A percentile compares a stretch with the other conserved stretches of the same genome.
Conservation (phyloP, 345 rosid genomes). For the Orychophragmus violaceus region DNA sequence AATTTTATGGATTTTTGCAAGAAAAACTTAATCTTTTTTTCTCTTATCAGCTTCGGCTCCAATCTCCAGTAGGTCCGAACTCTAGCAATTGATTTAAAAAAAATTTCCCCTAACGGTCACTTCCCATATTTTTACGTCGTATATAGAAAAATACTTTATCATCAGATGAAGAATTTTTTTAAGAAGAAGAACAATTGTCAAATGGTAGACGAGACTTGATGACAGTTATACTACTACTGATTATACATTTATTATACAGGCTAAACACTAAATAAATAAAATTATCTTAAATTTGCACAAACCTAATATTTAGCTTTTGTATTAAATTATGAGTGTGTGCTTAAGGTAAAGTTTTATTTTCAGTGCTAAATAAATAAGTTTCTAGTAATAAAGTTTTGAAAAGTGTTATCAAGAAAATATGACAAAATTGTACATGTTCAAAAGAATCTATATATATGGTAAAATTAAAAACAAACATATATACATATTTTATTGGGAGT, state of each 20-base stretch:
- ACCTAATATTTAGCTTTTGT: not conserved
- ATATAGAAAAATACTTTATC: not conserved
- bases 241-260: no score
- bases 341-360: not conserved
- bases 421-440: not conserved
- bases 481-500: not conserved
- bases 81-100: slow-evolving; percentile 22
- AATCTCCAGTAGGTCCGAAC: slow-evolving; percentile 12
- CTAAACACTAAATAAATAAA: no score
- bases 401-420: not conserved
- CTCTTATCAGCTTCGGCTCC: not conserved
- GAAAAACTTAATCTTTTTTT: no score
- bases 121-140: slow-evolving; percentile 3
- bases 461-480: not conserved
- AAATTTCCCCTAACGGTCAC: slow-evolving; percentile 26
- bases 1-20: no score
- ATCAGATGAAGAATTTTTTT: not conserved
- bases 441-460: not conserved
- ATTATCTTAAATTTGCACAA: no score
- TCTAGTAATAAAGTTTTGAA: not conserved
- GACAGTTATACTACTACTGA: no score
- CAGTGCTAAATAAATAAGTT: not conserved
- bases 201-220: no score
- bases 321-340: not conserved
- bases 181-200: no score